Evolutionary conservation across 768 basidiomycete species (phyloP).

Genomic region (Nidula microcarpa): DNA sequence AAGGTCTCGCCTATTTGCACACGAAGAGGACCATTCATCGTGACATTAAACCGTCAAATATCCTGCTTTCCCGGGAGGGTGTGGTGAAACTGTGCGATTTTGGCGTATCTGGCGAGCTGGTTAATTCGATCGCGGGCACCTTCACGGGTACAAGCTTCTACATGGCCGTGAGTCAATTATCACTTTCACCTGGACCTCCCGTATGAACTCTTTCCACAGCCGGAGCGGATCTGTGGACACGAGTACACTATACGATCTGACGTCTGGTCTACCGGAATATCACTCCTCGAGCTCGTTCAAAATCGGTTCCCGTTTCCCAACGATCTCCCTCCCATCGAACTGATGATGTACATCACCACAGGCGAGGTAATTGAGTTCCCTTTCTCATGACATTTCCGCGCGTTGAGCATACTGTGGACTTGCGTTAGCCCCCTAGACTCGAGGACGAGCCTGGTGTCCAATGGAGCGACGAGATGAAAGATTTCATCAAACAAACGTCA

Average conservation of each 20-base stretch:
- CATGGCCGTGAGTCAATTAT: slow-evolving; percentile 81
- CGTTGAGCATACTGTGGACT: slow-evolving; percentile 2
- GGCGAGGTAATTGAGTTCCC: slow-evolving; percentile 53
- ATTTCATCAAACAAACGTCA: slow-evolving; percentile 84
- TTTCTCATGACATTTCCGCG: slow-evolving; percentile 5
- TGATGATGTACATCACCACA: slow-evolving; percentile 85
- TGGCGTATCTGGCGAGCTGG: slow-evolving; percentile 94
- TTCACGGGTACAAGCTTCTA: slow-evolving; percentile 98
- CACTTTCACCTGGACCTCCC: neutral
- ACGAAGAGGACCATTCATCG: slow-evolving; percentile 90
- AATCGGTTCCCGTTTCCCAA: slow-evolving; percentile 95
- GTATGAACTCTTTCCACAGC: slow-evolving; percentile 40
- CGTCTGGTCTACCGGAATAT: slow-evolving; percentile 97
- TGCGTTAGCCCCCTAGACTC: slow-evolving; percentile 69
- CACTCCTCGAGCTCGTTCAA: slow-evolving; percentile 88
- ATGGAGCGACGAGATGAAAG: slow-evolving; percentile 87
- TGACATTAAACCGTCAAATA: slow-evolving; percentile 93
- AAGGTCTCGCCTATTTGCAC: slow-evolving; percentile 93
- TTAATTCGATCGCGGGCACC: slow-evolving; percentile 88
- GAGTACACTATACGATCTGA: slow-evolving; percentile 94
- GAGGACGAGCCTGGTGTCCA: slow-evolving; percentile 66
- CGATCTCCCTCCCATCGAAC: slow-evolving; percentile 90
- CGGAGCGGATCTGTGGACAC: slow-evolving; percentile 90
- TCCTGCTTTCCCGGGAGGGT: slow-evolving; percentile 86
- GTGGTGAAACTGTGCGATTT: slow-evolving; percentile 93